Evolutionary conservation across 352 stramenopile species (phyloP).

Genomic region (Thalassiosira pacifica): DNA sequence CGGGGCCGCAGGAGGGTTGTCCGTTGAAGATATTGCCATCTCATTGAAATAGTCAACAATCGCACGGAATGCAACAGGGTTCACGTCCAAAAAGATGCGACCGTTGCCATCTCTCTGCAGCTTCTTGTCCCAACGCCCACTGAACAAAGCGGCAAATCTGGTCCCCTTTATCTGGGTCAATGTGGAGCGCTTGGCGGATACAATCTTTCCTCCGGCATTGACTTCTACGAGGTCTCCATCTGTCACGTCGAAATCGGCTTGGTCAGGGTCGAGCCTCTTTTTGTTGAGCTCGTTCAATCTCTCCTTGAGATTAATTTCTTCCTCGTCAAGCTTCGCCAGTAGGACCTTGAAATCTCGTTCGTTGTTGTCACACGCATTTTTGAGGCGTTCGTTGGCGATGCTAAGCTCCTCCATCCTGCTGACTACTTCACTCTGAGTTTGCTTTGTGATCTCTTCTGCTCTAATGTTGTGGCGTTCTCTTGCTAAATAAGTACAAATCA

Average conservation of each 20-base stretch:
- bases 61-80: conserved; percentile 4
- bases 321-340: not conserved
- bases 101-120: conserved; percentile 7
- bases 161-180: conserved; percentile 18
- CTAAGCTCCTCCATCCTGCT: conserved; percentile 19
- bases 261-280: not conserved
- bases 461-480: no score
- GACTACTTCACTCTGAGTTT: no score
- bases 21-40: conserved; percentile 11
- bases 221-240: conserved; percentile 13
- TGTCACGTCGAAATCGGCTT: not conserved
- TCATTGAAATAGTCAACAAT: conserved; percentile 26
- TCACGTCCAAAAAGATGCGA: conserved; percentile 21
- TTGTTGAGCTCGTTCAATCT: conserved; percentile 7
- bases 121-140: conserved; percentile 32
- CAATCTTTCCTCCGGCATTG: conserved; percentile 21
- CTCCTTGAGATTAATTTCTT: conserved; percentile 18
- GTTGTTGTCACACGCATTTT: not conserved
- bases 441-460: no score
- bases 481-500: no score
- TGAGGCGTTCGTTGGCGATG: conserved; percentile 4
- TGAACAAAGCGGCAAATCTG: conserved; percentile 17
- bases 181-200: conserved; percentile 12
- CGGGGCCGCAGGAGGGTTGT: conserved; percentile 3
- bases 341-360: not conserved